Base-by-base conservation (phyloP, 2,329 filamentous ascomycete species). In the Bertia moriformis region DNA sequence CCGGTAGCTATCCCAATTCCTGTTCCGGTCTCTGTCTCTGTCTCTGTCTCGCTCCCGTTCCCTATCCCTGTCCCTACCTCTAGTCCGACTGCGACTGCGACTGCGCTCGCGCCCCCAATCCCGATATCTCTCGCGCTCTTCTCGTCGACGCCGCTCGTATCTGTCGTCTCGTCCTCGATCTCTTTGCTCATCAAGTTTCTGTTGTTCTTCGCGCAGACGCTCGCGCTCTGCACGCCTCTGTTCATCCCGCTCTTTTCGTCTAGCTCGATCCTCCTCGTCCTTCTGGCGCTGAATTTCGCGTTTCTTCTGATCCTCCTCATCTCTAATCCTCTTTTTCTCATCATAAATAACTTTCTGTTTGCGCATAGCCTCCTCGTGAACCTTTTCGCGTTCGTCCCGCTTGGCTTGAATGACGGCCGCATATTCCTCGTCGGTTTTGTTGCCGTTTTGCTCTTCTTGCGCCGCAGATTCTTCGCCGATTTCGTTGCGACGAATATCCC, bases 391-490 rank as follows among this genome's bases (percentile, higher is more conserved):
- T 44, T 69, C 63, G 32, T 66, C 54, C 19, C 67, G 61, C 35
- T 69, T 66, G 29, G 55, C 55, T 19, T 69, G 66, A 14, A 72
- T 66, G 43, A 74, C 64, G 12, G 56, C 57, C 10, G 62, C 65
- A 51, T 77, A 79, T 22, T 72, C 69, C 35, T 74, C 71, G 43
- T 79, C 75, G 1, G 65, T 71, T 48, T 73, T 78, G 45, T 59
- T 66, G 2, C 75, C 75, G 30, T 60, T 60, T 40, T 56, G 47
- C 42, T 70, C 59, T 51, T 80, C 75, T 38, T 67, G 63, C 0
- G 57, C 55, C 4, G 73, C 71, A 4, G 57, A 56, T 39, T 71
- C 70, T 7, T 67, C 65, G n/a, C 75, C 75, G 39, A 78, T 61
- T 42, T 79, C 73, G 39, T 63, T 60, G 7, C 61, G 58, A 35